Conservation (phyloP, 441 rosid species). For the Arabidopsis hybrid region DNA sequence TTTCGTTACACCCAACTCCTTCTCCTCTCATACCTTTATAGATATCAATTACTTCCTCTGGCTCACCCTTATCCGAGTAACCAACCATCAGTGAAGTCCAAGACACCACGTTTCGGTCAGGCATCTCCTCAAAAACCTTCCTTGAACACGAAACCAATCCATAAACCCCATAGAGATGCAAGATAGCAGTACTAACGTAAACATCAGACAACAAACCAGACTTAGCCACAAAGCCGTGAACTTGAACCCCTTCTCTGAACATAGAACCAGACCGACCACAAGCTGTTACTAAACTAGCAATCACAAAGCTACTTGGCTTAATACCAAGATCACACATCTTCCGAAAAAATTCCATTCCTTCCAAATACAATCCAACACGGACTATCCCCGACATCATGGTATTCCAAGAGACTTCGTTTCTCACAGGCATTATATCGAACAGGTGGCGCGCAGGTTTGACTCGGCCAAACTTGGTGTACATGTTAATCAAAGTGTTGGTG, state of each 20-base stretch:
- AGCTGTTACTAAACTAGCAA: constrained; percentile 80
- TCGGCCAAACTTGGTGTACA: constrained; percentile 69
- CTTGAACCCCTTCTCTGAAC: constrained; percentile 72
- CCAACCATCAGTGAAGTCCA: constrained; percentile 95
- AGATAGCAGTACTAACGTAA: constrained; percentile 77
- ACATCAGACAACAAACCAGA: constrained; percentile 68
- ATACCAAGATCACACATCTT: constrained; percentile 56
- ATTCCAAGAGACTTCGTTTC: constrained; percentile 83
- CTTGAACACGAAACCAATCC: constrained; percentile 57
- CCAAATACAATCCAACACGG: constrained; percentile 54
- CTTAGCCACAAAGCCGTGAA: constrained; percentile 67
- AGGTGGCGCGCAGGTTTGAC: constrained; percentile 58
- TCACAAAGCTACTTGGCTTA: constrained; percentile 62
- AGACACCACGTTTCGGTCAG: constrained; percentile 76
- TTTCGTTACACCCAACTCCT: constrained; percentile 65
- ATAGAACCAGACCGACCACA: constrained; percentile 72
- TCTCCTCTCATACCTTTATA: constrained; percentile 62
- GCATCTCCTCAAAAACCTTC: constrained; percentile 85
- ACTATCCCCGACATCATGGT: constrained; percentile 79
- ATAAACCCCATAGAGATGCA: constrained; percentile 78
- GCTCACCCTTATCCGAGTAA: constrained; percentile 60
- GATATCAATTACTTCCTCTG: constrained; percentile 57
- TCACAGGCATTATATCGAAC: constrained; percentile 74
- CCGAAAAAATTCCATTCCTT: constrained; percentile 55
- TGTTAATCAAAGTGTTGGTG: constrained; percentile 53